Evolutionary conservation across 2,329 filamentous ascomycete species (phyloP).

Genomic region (Fusarium miscanthi): DNA sequence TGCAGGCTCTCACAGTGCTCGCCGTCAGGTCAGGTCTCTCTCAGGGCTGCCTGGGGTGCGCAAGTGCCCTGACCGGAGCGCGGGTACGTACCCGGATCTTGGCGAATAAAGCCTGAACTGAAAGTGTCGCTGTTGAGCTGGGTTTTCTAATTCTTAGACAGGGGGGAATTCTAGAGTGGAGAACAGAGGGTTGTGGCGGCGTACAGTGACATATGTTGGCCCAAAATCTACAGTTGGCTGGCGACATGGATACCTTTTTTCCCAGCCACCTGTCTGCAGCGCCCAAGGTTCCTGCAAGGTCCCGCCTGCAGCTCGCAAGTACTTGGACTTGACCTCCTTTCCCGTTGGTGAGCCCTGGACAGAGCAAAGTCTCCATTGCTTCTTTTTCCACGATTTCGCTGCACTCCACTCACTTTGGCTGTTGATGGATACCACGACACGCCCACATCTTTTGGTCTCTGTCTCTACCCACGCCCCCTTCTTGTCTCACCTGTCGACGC

Average conservation of each 20-base stretch:
- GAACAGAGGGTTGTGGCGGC: slow-evolving; percentile 3
- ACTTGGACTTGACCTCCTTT: slow-evolving; percentile 22
- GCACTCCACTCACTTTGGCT: slow-evolving; percentile 32
- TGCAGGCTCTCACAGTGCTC: slow-evolving; percentile 3
- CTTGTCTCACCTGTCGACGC: slow-evolving; percentile 36
- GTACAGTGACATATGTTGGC: slow-evolving; percentile 17
- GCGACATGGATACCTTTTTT: not conserved
- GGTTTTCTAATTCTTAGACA: slow-evolving; percentile 36
- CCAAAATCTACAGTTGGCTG: not conserved
- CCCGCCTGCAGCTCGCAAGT: slow-evolving; percentile 13
- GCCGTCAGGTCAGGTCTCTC: slow-evolving; percentile 1
- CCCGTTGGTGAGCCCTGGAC: slow-evolving; percentile 17
- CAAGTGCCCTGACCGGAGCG: slow-evolving; percentile 32
- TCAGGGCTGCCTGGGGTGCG: slow-evolving; percentile 22
- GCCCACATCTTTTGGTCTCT: slow-evolving; percentile 15
- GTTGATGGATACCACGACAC: slow-evolving; percentile 30
- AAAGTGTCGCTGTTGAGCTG: slow-evolving; percentile 21
- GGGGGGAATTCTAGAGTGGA: slow-evolving; percentile 31
- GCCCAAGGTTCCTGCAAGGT: slow-evolving; percentile 24
- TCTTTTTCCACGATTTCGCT: slow-evolving; percentile 38
- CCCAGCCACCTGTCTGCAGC: slow-evolving; percentile 7
- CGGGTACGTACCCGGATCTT: slow-evolving; percentile 36
- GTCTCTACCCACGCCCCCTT: slow-evolving; percentile 12
- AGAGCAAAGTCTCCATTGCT: slow-evolving; percentile 35
- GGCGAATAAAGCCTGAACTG: slow-evolving; percentile 28